Evolutionary conservation across 164 flowering plant genomes (phyloP), one percentile per base, ranked within the genome.

Genomic region (Dillenia turbinata): DNA sequence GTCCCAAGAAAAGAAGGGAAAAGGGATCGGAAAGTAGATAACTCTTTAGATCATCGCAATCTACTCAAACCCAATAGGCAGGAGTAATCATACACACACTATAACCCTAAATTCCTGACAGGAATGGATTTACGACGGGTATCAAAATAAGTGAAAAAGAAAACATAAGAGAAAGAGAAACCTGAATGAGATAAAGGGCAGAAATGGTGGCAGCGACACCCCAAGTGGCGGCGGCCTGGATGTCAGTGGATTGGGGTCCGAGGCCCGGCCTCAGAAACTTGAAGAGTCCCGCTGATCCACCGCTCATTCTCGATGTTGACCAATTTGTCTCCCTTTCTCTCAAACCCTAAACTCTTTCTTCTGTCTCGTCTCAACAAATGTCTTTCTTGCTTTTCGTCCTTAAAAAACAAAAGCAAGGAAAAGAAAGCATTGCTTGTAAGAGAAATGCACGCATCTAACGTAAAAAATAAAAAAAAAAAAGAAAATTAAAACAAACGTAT

Each of bases 181-280:
- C 98, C 90, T 93, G 98, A 66, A 87, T 57, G 65, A 93, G 60
- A 69, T 74, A 93, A 55, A 93, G 46, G 49, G 91, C 98, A 6
- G 75, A 59, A 60, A 90, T 56, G 70, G 45, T 54, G 56, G 91
- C 96, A 53, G 92, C 95, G 65, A 86, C 84, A 47, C 98, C 96
- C 98, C 98, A 93, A 44, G 52, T 22, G 65, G 78, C 91, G 68
- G 91, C 95, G 54, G 96, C 83, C 69, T 84, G 77, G 59, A 94
- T 33, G 52, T 87, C 95, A 1, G 73, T 66, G 50, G 89, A 53
- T 53, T 92, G 94, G 44, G 74, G 76, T 11, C 89, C 82, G 12
- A 26, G 49, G 11, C 69, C 65, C 1, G 96, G 88, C 47, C 65
- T 67, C 33, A 85, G 43, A 56, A 77, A 69, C 59, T 83, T 90